These are phyloP conservation scores for Cladosporium cucumerinum DNA, from an alignment of 2,329 filamentous ascomycete species.

Conservation along the genomic window DNA sequence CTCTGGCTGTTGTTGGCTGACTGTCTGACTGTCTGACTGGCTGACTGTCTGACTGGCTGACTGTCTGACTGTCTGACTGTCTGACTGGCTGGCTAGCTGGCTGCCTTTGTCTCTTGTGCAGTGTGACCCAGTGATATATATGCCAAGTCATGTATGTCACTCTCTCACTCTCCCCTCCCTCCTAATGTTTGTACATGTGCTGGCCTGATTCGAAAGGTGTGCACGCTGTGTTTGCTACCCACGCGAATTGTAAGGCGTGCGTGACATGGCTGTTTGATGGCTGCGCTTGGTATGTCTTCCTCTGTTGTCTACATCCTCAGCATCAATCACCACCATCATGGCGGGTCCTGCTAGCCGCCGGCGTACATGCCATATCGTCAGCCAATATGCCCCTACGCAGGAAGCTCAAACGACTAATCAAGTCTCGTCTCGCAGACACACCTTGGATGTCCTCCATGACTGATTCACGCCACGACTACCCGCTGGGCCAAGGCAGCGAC, in stretches of 20 bases:
- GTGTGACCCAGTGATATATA: not conserved
- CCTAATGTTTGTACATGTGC: slow-evolving; percentile 9
- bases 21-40: slow-evolving; percentile 3
- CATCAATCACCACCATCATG: not conserved
- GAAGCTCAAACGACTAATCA: slow-evolving; percentile 22
- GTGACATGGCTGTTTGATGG: slow-evolving; percentile 24
- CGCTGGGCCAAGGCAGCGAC: slow-evolving; percentile 36
- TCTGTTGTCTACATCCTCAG: not conserved
- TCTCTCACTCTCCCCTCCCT: not conserved
- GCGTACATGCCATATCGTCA: not conserved
- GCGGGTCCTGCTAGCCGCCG: not conserved
- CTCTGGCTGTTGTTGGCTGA: not conserved
- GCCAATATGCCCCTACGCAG: slow-evolving; percentile 16
- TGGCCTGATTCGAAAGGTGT: not conserved
- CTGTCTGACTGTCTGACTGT: too few species aligned
- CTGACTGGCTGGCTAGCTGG: not conserved
- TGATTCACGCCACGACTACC: slow-evolving; percentile 42
- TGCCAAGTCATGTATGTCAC: not conserved
- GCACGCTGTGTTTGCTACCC: slow-evolving; percentile 6
- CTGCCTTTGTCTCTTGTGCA: not conserved
- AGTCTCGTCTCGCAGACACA: slow-evolving; percentile 33
- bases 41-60: not conserved
- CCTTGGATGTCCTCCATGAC: slow-evolving; percentile 53
- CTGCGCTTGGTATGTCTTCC: slow-evolving; percentile 27
- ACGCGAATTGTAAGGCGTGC: slow-evolving; percentile 3